phyloP scores from a whole-genome alignment of 805 yeast genomes.

The Sugiyamaella boreocaroliniensis region DNA sequence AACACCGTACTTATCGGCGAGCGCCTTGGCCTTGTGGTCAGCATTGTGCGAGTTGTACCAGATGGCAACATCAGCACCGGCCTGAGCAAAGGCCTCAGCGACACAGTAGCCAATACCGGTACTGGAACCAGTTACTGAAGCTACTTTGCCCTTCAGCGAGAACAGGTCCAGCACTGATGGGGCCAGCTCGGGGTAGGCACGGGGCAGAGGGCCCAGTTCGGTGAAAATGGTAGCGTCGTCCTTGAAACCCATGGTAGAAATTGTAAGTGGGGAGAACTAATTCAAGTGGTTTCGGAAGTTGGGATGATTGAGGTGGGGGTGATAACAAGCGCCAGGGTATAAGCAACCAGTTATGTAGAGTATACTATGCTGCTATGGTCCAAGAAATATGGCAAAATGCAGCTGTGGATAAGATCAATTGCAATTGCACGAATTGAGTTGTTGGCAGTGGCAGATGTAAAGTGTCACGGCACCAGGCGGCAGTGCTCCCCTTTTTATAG shows the following conservation, averaged over 20 bases:
- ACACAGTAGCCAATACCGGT: slow-evolving; percentile 78
- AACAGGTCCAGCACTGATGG: slow-evolving; percentile 58
- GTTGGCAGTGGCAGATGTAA: no score
- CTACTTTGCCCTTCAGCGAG: slow-evolving; percentile 74
- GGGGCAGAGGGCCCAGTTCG: slow-evolving; percentile 42
- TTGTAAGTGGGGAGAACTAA: not conserved
- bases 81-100: slow-evolving; percentile 78
- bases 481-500: not conserved
- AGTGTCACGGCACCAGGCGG: no score
- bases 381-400: not conserved
- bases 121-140: slow-evolving; percentile 80
- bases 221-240: slow-evolving; percentile 27
- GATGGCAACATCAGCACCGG: slow-evolving; percentile 76
- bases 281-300: no score
- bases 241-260: slow-evolving; percentile 17
- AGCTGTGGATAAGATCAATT: not conserved
- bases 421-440: no score
- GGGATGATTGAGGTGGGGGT: not conserved
- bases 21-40: slow-evolving; percentile 52
- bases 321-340: not conserved
- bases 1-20: slow-evolving; percentile 54
- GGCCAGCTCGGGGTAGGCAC: slow-evolving; percentile 46
- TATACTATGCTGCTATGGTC: not conserved
- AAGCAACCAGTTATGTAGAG: not conserved
- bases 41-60: slow-evolving; percentile 61